These are phyloP conservation scores for Candida chauliodis DNA, from an alignment of 805 yeast genomes.

Conservation along the genomic window DNA sequence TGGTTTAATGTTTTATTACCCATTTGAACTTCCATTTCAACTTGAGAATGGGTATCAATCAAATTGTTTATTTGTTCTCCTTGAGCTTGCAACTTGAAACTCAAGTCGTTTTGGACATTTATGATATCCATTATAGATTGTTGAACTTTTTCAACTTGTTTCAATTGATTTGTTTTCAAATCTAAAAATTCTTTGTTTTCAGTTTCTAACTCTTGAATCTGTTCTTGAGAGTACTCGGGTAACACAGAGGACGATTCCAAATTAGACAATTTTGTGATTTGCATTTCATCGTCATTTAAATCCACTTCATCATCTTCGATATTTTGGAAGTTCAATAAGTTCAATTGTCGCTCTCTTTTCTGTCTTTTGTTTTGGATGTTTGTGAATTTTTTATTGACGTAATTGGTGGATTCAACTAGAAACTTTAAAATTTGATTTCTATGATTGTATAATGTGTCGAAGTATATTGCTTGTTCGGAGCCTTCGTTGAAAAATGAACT, in stretches of 20 bases:
- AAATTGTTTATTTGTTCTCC: constrained; percentile 63
- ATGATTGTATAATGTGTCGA: constrained; percentile 38
- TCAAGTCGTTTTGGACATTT: constrained; percentile 68
- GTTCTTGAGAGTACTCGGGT: constrained; percentile 43
- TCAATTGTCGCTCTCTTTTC: constrained; percentile 35
- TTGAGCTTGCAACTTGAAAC: constrained; percentile 70
- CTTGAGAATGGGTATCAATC: constrained; percentile 63
- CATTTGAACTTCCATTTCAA: constrained; percentile 57
- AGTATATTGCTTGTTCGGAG: constrained; percentile 27
- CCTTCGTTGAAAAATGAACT: constrained; percentile 27
- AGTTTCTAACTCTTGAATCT: constrained; percentile 50
- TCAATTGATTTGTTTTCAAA: constrained; percentile 56
- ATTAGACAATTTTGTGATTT: background rate
- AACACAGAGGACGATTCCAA: background rate
- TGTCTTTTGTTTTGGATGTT: constrained; percentile 48
- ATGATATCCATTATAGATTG: constrained; percentile 69
- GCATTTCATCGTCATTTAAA: constrained; percentile 7
- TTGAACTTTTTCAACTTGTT: constrained; percentile 58
- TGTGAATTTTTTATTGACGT: constrained; percentile 44
- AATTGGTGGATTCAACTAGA: constrained; percentile 41
- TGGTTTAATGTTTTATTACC: constrained; percentile 70
- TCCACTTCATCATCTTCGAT: constrained; percentile 31
- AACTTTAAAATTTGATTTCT: constrained; percentile 49
- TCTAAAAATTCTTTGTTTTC: constrained; percentile 58
- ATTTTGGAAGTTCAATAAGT: constrained; percentile 38